phyloP scores from a whole-genome alignment of 768 basidiomycete species.

The Suillus brevipes region DNA sequence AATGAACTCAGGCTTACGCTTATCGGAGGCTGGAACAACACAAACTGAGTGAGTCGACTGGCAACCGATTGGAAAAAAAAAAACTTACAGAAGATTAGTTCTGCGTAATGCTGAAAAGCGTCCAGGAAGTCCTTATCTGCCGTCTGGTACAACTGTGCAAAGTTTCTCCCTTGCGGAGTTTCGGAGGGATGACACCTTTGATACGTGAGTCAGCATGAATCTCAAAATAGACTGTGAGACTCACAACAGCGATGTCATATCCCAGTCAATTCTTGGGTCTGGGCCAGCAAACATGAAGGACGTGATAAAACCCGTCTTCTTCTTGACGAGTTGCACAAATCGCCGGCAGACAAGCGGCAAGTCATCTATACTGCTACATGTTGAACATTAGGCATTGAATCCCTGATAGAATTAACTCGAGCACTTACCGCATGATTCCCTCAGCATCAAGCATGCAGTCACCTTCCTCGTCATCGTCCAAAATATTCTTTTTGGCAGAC shows the following conservation, averaged over 20 bases:
- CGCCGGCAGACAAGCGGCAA: neutral
- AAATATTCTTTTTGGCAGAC: too few species aligned
- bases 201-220: neutral
- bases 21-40: neutral
- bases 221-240: neutral
- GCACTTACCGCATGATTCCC: slow-evolving; percentile 1
- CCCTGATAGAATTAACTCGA: neutral
- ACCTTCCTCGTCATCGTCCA: neutral
- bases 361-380: slow-evolving; percentile 8
- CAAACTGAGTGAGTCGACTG: neutral
- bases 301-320: neutral
- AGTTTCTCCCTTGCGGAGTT: slow-evolving; percentile 1
- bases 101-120: slow-evolving; percentile 8
- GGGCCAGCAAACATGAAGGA: slow-evolving; percentile 9
- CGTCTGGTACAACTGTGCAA: neutral
- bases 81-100: slow-evolving; percentile 6
- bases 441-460: neutral
- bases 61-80: neutral
- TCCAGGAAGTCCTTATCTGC: neutral
- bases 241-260: slow-evolving; percentile 10
- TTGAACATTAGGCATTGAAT: neutral
- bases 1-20: neutral
- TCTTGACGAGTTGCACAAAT: neutral
- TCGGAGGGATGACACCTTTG: slow-evolving; percentile 2
- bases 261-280: slow-evolving; percentile 8